These are phyloP conservation scores for Podospora didyma DNA, from an alignment of 495 filamentous ascomycete species.

Conservation along the genomic window DNA sequence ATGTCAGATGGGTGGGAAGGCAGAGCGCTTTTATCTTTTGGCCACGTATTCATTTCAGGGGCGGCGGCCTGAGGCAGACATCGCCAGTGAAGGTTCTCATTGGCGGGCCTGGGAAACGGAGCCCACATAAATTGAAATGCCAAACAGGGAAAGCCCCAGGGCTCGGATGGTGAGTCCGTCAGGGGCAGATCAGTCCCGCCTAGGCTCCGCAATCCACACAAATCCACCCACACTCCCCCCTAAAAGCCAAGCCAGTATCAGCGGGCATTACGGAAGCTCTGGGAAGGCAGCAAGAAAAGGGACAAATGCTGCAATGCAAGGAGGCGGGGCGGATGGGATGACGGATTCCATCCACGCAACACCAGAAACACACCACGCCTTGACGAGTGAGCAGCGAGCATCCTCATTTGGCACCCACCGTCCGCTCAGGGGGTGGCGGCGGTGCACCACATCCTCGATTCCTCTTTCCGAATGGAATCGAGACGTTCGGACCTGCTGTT, in stretches of 20 bases:
- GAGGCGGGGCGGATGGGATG: constrained; percentile 9
- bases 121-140: constrained; percentile 17
- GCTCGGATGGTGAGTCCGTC: constrained; percentile 11
- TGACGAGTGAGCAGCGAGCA: no score
- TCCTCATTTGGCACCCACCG: background rate
- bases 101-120: constrained; percentile 17
- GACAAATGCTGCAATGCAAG: constrained; percentile 3
- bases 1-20: constrained; percentile 14
- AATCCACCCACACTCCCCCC: constrained; percentile 5
- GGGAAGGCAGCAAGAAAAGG: background rate
- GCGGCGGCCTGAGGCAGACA: constrained; percentile 25
- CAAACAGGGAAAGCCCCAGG: constrained; percentile 22
- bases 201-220: background rate
- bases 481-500: background rate
- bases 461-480: no score
- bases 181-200: constrained; percentile 7
- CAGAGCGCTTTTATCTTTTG: constrained; percentile 33
- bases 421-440: background rate
- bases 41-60: constrained; percentile 24
- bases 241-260: constrained; percentile 2
- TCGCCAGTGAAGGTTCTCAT: constrained; percentile 10
- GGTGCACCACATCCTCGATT: no score
- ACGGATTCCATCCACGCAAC: no score
- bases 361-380: background rate
- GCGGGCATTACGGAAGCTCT: background rate